Percentiles rank a stretch among this genome's conserved stretches.
Conservation (phyloP, 2,329 filamentous ascomycete genomes). For the Shiraia bambusicola region DNA sequence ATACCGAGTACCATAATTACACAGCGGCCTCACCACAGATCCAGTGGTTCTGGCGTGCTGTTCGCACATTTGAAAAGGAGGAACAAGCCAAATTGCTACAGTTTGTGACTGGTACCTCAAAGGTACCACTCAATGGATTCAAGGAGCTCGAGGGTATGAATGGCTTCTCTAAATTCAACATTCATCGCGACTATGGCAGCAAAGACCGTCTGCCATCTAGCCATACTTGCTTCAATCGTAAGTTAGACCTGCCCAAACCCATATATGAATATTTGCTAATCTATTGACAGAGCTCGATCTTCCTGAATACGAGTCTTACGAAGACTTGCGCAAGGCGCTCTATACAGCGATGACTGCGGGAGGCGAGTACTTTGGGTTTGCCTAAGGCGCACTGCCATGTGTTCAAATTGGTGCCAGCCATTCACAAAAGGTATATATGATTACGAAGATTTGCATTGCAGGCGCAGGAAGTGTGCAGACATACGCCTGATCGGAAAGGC, state of each 20-base stretch:
- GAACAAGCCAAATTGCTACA: conserved; percentile 95
- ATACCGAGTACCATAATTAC: conserved; percentile 99
- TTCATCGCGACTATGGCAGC: conserved; percentile 95
- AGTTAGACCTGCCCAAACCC: conserved; percentile 49
- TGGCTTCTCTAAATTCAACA: conserved; percentile 96
- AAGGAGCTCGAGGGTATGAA: conserved; percentile 99
- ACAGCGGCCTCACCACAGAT: conserved; percentile 91
- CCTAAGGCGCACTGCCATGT: conserved; percentile 54
- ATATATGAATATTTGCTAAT: conserved; percentile 38
- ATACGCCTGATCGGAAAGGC: conserved; percentile 5
- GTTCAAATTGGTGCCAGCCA: conserved; percentile 2
- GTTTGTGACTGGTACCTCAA: conserved; percentile 97
- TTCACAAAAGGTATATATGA: conserved; percentile 11
- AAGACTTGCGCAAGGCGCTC: conserved; percentile 80
- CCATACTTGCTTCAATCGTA: conserved; percentile 99
- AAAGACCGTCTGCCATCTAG: conserved; percentile 94
- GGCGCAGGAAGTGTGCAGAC: conserved; percentile 19
- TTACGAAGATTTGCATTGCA: conserved; percentile 34
- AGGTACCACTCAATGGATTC: conserved; percentile 97
- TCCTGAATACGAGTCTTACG: conserved; percentile 97
- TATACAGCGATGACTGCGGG: conserved; percentile 97
- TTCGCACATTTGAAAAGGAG: conserved; percentile 97
- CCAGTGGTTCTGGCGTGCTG: conserved; percentile 99
- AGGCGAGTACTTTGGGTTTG: conserved; percentile 96
- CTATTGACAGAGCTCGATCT: conserved; percentile 79